phyloP scores from a whole-genome alignment of 192 early-diverging fungal species.

The Phycomyces blakesleeanus region DNA sequence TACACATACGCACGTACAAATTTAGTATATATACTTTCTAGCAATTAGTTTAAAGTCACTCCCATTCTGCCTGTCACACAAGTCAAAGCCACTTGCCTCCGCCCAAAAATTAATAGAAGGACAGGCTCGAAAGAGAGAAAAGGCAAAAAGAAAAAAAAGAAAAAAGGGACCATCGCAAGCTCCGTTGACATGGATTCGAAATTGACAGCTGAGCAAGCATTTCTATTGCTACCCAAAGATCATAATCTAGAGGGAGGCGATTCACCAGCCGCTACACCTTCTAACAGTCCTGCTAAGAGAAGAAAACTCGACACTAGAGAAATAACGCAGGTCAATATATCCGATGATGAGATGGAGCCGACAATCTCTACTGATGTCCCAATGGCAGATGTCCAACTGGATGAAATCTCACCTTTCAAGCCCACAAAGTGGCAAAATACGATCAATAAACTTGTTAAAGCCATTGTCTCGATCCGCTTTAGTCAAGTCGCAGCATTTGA shows the following conservation, averaged over 20 bases:
- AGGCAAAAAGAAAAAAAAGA: background rate
- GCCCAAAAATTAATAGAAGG: constrained; percentile 1
- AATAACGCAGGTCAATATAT: background rate
- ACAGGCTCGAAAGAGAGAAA: background rate
- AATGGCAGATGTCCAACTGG: constrained; percentile 1
- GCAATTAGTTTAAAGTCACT: no score
- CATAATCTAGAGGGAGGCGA: constrained; percentile 28
- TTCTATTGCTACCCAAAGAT: constrained; percentile 17
- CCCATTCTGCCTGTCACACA: background rate
- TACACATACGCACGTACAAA: no score
- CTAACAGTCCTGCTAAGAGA: constrained; percentile 9
- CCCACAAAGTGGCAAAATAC: constrained; percentile 68
- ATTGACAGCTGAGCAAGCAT: constrained; percentile 12
- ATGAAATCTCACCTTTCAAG: constrained; percentile 21
- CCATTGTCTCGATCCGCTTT: constrained; percentile 76
- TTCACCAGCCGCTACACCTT: constrained; percentile 20
- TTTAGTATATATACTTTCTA: no score
- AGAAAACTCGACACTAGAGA: constrained; percentile 12
- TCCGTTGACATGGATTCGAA: constrained; percentile 1
- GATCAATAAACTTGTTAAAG: constrained; percentile 60
- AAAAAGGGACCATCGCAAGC: background rate
- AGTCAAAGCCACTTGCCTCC: background rate
- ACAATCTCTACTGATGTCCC: background rate
- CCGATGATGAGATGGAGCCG: constrained; percentile 9
- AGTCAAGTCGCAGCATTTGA: constrained; percentile 76